Conservation (phyloP, 73 alveolate species). For the Tetrahymena malaccensis region DNA sequence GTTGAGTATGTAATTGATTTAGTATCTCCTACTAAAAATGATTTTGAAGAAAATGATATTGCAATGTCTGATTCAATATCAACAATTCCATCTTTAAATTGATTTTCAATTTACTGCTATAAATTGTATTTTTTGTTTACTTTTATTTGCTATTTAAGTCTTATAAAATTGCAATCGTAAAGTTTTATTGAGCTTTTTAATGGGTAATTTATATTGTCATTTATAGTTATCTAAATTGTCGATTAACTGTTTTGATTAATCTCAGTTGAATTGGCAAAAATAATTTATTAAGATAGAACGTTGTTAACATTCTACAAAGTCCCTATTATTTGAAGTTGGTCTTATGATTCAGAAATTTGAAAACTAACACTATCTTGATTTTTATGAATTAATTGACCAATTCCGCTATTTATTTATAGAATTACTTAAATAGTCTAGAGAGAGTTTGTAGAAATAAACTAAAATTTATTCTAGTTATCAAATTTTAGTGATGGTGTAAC, state of each 20-base stretch:
- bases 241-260: not conserved
- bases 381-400: not conserved
- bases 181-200: not conserved
- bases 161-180: not conserved
- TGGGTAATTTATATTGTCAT: not conserved
- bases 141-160: too few species aligned
- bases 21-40: not conserved
- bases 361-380: not conserved
- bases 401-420: not conserved
- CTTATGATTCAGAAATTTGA: not conserved
- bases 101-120: not conserved
- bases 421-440: too few species aligned
- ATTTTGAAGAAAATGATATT: not conserved
- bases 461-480: not conserved
- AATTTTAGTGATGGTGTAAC: not conserved
- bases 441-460: not conserved
- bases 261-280: not conserved
- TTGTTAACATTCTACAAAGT: not conserved
- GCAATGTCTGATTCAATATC: not conserved
- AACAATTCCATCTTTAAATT: not conserved
- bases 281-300: not conserved
- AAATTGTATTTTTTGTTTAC: too few species aligned
- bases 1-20: not conserved
- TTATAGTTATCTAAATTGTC: not conserved
- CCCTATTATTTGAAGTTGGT: not conserved